Evolutionary conservation across 306 rosid species (phyloP).

Genomic region (Dryas octopetala): DNA sequence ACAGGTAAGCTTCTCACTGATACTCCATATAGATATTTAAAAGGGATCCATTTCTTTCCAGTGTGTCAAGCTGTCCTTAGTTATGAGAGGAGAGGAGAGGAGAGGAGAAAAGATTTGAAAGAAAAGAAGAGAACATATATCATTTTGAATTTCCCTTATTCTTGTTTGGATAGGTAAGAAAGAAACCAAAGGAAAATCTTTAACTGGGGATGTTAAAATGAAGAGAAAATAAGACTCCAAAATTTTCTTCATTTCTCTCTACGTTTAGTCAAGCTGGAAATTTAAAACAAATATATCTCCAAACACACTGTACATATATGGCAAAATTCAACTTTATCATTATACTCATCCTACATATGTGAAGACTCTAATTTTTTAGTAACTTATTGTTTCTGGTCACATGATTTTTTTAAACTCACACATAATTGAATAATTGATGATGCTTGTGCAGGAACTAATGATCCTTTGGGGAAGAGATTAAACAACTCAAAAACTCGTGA

Average conservation of each 20-base stretch:
- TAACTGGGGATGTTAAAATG: neutral
- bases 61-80: neutral
- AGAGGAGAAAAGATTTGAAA: neutral
- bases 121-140: neutral
- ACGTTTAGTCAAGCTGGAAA: too few species aligned
- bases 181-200: neutral
- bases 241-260: neutral
- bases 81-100: neutral
- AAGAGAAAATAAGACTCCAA: neutral
- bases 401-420: neutral
- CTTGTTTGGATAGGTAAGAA: neutral
- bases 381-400: neutral
- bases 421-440: neutral
- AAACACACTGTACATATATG: neutral
- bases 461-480: conserved; percentile 84
- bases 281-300: neutral
- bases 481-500: conserved; percentile 78
- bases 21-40: conserved; percentile 4
- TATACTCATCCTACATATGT: neutral
- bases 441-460: conserved; percentile 58
- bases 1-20: conserved; percentile 47
- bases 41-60: neutral
- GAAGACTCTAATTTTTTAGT: neutral
- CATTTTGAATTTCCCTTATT: neutral
- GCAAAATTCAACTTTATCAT: neutral